Evolutionary conservation across 1,284 basidiomycete genomes (phyloP).

Genomic region (Inonotus hispidus): DNA sequence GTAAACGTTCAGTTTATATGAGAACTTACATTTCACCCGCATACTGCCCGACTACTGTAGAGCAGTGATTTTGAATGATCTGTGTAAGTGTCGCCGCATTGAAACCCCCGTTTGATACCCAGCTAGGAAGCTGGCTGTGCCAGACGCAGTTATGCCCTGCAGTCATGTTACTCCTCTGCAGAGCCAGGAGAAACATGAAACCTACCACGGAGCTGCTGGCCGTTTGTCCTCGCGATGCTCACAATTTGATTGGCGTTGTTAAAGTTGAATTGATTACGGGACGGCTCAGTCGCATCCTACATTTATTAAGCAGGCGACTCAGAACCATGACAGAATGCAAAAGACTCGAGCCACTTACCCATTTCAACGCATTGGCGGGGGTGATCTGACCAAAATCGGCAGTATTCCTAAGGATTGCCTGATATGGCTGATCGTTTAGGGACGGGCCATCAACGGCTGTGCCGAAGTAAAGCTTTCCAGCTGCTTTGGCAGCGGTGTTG

Average conservation of each 20-base stretch:
- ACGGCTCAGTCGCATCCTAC: conserved; percentile 22
- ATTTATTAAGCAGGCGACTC: background rate
- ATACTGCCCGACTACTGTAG: conserved; percentile 21
- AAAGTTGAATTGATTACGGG: conserved; percentile 26
- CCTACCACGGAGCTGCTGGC: conserved; percentile 18
- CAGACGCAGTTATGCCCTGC: conserved; percentile 21
- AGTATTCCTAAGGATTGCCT: conserved; percentile 22
- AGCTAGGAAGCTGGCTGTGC: conserved; percentile 25
- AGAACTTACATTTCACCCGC: conserved; percentile 17
- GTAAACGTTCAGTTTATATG: background rate
- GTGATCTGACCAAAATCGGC: conserved; percentile 33
- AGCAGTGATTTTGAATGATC: conserved; percentile 21
- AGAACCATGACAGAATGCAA: background rate
- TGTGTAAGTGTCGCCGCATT: conserved; percentile 20
- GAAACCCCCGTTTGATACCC: conserved; percentile 22
- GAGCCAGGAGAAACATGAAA: background rate
- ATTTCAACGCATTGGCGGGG: conserved; percentile 37
- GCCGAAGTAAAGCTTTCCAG: conserved; percentile 26
- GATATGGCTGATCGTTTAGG: conserved; percentile 22
- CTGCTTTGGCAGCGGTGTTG: conserved; percentile 20
- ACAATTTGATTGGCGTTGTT: conserved; percentile 25
- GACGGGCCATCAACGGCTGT: conserved; percentile 23
- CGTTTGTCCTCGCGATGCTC: conserved; percentile 24
- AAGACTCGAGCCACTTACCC: conserved; percentile 22
- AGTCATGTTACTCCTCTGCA: background rate